Evolutionary conservation across 371 early-diverging fungal species (phyloP), one percentile per base, ranked within the genome.

Genomic region (Lichtheimia ramosa): DNA sequence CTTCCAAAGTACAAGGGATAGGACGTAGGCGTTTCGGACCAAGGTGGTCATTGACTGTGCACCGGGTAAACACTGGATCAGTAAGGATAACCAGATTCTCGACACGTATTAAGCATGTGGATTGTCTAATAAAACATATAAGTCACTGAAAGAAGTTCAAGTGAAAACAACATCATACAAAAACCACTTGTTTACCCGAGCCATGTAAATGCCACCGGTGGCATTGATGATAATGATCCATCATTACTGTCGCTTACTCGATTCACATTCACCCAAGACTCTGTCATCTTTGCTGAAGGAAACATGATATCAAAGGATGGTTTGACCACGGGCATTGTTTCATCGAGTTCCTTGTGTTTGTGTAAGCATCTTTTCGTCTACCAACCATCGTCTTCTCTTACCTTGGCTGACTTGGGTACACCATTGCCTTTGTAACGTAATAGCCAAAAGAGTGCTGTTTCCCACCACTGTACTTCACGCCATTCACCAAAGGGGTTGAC

Each of bases 401-500:
- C 77, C 62, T 65, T 63, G 40, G 62, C 54, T 49, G 74, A 65
- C 39, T 51, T 64, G 0, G 84, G 81, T 15, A 81, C 56, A 16
- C 78, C 73, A 58, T 81, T 84, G 5, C 77, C 70, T 51, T 74
- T 77, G 34, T 58, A 65, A 24, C 82, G 64, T 16, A 71, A 70
- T 39, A 83, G 46, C 75, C 80, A 81, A 15, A 79, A 70, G 20
- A 81, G 66, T 3, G 77, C 60, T 1, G 78, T 76, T 57, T 85
- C 79, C 60, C 77, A 66, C 61, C 63, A 63, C 0, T 64, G 59
- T 0, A 69, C 62, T 53, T 79, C 75, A 46, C 74, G 65, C 85
- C 85, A 87, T 68, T 87, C 84, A 43, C 69, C 54, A 63, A 84
- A 87, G 15, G 88, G 88, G 59, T 87, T 87, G 8, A 83, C 83